These are phyloP conservation scores for Wickerhamiella alocasiicola DNA, from an alignment of 805 yeast genomes.

Conservation along the genomic window DNA sequence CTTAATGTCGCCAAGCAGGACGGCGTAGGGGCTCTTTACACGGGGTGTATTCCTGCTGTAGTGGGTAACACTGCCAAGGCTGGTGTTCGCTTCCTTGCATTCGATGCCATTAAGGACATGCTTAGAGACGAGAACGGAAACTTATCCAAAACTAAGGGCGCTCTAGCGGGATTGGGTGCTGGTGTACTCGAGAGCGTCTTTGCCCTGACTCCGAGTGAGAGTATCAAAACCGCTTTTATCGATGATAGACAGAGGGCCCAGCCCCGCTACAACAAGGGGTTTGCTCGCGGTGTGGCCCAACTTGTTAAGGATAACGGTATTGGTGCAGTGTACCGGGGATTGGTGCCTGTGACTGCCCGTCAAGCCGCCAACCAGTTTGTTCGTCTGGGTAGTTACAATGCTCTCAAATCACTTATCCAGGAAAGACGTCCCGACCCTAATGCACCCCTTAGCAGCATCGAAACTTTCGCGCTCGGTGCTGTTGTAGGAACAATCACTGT, in stretches of 20 bases:
- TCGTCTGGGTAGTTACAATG: slow-evolving; percentile 82
- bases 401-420: slow-evolving; percentile 70
- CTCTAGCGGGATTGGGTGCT: slow-evolving; percentile 94
- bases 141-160: slow-evolving; percentile 81
- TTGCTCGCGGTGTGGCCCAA: slow-evolving; percentile 48
- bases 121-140: slow-evolving; percentile 77
- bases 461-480: slow-evolving; percentile 83
- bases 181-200: slow-evolving; percentile 83
- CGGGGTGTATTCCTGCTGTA: slow-evolving; percentile 94
- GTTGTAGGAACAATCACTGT: slow-evolving; percentile 81
- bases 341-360: slow-evolving; percentile 84
- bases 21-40: slow-evolving; percentile 69
- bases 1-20: slow-evolving; percentile 62
- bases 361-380: slow-evolving; percentile 96
- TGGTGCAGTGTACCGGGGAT: slow-evolving; percentile 75
- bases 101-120: slow-evolving; percentile 69
- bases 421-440: slow-evolving; percentile 54
- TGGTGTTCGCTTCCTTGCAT: slow-evolving; percentile 86
- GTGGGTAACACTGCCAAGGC: slow-evolving; percentile 95
- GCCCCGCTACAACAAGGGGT: slow-evolving; percentile 56
- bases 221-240: slow-evolving; percentile 87
- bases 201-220: slow-evolving; percentile 95
- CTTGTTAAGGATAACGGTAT: slow-evolving; percentile 69
- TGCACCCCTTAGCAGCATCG: slow-evolving; percentile 60
- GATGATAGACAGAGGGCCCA: slow-evolving; percentile 72